Evolutionary conservation across 768 basidiomycete genomes (phyloP).

Genomic region (Naematelia aurantialba): DNA sequence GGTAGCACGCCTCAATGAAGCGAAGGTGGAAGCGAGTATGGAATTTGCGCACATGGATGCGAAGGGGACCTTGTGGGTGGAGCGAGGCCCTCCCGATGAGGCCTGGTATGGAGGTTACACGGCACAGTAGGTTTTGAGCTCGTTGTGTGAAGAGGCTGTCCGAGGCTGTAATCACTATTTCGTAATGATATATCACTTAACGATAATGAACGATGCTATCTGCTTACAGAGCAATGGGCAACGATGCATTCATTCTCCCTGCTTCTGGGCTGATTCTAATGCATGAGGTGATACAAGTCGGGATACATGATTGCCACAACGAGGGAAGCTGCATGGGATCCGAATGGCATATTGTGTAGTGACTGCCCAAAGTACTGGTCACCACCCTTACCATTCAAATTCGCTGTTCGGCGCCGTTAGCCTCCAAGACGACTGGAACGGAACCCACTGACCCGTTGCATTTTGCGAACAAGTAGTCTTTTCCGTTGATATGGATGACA

Average conservation of each 20-base stretch:
- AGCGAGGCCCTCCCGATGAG: constrained; percentile 47
- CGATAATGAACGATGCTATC: no score
- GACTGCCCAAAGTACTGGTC: background rate
- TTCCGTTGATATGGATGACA: constrained; percentile 93
- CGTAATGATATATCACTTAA: no score
- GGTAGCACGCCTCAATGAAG: constrained; percentile 40
- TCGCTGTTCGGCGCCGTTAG: constrained; percentile 10
- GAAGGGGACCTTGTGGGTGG: constrained; percentile 39
- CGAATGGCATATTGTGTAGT: no score
- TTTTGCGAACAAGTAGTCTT: constrained; percentile 94
- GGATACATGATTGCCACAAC: background rate
- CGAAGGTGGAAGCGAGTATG: constrained; percentile 43
- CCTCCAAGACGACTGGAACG: background rate
- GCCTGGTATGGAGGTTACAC: constrained; percentile 46
- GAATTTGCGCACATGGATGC: constrained; percentile 46
- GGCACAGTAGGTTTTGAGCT: background rate
- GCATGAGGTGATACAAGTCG: background rate
- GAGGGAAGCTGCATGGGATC: background rate
- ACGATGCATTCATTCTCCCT: no score
- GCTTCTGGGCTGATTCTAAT: background rate
- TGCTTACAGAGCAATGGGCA: no score
- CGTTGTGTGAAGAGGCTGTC: background rate
- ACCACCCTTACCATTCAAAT: constrained; percentile 18
- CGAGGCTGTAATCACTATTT: no score
- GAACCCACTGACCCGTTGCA: constrained; percentile 75